phyloP scores from a whole-genome alignment of 257 asterid genomes.

The Solanum etuberosum region DNA sequence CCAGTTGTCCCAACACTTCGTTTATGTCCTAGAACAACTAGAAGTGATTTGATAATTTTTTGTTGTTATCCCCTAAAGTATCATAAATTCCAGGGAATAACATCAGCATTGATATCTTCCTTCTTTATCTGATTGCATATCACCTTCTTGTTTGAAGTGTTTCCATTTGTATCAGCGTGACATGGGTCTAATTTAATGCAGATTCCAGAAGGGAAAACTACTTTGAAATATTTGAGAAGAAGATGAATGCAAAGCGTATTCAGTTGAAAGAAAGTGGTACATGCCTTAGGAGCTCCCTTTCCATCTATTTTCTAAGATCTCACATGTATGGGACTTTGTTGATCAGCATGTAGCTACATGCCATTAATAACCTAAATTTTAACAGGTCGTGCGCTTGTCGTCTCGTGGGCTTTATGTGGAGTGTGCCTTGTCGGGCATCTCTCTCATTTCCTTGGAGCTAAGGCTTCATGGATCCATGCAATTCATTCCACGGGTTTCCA shows the following conservation, averaged over 20 bases:
- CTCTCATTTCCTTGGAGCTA: constrained; percentile 86
- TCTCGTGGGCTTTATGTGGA: constrained; percentile 96
- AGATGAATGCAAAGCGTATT: constrained; percentile 68
- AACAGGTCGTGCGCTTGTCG: constrained; percentile 94
- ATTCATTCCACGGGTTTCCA: constrained; percentile 93
- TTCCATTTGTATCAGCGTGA: constrained; percentile 2
- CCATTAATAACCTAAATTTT: constrained; percentile 9
- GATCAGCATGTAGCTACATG: constrained; percentile 2
- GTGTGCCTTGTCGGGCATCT: constrained; percentile 87
- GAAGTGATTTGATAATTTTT: not conserved
- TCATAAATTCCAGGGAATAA: not conserved
- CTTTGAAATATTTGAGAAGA: constrained; percentile 77
- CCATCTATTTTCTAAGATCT: not conserved
- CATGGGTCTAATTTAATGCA: constrained; percentile 30
- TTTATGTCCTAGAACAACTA: not conserved
- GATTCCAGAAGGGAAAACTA: constrained; percentile 66
- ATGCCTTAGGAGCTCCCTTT: not conserved
- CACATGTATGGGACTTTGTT: not conserved
- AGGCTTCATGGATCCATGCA: constrained; percentile 91
- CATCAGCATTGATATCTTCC: not conserved
- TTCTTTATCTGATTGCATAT: not conserved
- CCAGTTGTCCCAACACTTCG: not conserved
- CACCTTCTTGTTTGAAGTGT: not conserved
- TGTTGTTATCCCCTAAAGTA: not conserved
- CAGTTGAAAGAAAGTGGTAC: constrained; percentile 83